Evolutionary conservation across 441 rosid genomes (phyloP).

Genomic region (Viola pubescens): DNA sequence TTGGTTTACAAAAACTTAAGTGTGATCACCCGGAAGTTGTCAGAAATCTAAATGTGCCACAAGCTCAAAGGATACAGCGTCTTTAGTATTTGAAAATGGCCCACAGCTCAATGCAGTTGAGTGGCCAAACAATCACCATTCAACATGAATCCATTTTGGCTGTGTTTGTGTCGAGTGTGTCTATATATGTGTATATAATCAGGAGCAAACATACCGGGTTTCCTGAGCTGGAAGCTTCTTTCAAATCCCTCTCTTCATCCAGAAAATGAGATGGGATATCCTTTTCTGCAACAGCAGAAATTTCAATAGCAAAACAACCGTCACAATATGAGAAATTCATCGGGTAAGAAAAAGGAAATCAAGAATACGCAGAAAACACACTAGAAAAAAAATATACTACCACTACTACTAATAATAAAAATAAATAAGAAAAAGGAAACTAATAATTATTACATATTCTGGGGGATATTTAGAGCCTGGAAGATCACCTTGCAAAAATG

Average conservation of each 20-base stretch:
- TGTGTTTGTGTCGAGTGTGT: too few species aligned
- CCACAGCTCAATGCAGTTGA: neutral
- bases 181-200: neutral
- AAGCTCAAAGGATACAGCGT: neutral
- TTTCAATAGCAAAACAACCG: neutral
- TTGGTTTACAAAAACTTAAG: too few species aligned
- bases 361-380: neutral
- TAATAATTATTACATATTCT: neutral
- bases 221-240: constrained; percentile 81
- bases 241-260: constrained; percentile 59
- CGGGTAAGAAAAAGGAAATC: neutral
- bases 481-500: constrained; percentile 82
- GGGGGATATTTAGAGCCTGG: neutral
- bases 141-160: too few species aligned
- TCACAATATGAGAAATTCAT: neutral
- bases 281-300: constrained; percentile 49
- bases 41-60: neutral
- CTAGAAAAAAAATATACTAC: neutral
- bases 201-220: constrained; percentile 40
- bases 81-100: neutral
- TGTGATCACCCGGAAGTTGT: neutral
- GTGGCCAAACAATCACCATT: too few species aligned
- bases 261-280: constrained; percentile 74
- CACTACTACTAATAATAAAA: too few species aligned
- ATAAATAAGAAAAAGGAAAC: too few species aligned